These are phyloP conservation scores for Volvox reticuliferus DNA, from an alignment of 139 green algal species.

Conservation along the genomic window DNA sequence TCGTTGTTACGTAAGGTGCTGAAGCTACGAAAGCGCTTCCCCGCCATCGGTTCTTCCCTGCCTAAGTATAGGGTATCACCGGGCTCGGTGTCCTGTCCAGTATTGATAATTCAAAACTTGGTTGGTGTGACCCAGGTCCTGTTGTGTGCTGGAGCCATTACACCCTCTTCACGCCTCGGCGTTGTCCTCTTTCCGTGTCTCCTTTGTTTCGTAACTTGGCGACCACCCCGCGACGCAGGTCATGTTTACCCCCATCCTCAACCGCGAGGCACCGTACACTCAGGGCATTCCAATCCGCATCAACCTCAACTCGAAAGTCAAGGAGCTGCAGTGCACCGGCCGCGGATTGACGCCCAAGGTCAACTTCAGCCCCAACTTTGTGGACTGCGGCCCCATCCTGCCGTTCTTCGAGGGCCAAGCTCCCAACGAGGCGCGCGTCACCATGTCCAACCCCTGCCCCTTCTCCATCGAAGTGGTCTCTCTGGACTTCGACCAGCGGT, in stretches of 20 bases:
- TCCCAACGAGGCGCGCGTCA: conserved; percentile 60
- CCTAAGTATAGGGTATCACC: too few species aligned
- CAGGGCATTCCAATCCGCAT: conserved; percentile 79
- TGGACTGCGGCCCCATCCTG: conserved; percentile 80
- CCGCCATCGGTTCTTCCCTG: too few species aligned
- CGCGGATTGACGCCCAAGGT: conserved; percentile 62
- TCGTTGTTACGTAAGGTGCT: too few species aligned
- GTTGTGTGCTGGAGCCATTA: too few species aligned
- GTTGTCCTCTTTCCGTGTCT: too few species aligned
- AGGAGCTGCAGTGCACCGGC: conserved; percentile 62
- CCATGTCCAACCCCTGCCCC: conserved; percentile 74
- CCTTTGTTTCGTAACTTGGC: too few species aligned
- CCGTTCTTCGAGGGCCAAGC: conserved; percentile 65
- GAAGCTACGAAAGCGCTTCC: too few species aligned
- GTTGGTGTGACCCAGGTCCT: too few species aligned
- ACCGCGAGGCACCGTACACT: conserved; percentile 56
- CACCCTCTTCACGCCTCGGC: too few species aligned
- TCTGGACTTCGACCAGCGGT: conserved; percentile 80
- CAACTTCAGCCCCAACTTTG: conserved; percentile 56
- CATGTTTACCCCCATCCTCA: conserved; percentile 68
- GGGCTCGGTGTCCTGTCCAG: too few species aligned
- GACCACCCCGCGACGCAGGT: conserved; percentile 38
- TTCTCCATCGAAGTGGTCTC: conserved; percentile 75
- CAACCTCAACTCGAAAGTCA: conserved; percentile 61
- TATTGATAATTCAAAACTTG: too few species aligned